These are phyloP conservation scores for Neofusicoccum sp. DNA, from an alignment of 2,329 filamentous ascomycete species.

Conservation along the genomic window DNA sequence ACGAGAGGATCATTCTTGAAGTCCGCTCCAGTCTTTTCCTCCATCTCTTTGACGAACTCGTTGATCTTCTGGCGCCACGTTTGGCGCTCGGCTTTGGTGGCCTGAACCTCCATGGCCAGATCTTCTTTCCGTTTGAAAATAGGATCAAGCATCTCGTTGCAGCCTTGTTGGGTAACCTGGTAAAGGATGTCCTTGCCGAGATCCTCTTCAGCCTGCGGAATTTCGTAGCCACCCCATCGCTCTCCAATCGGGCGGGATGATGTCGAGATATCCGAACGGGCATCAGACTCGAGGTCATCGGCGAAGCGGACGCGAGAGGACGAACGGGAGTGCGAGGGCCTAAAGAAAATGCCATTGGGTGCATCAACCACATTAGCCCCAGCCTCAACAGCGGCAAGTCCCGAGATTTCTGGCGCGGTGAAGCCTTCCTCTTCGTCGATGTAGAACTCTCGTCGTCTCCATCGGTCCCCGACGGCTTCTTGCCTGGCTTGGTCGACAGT, in stretches of 20 bases:
- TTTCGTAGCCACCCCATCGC: constrained; percentile 73
- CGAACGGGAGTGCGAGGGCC: constrained; percentile 56
- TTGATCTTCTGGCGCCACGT: constrained; percentile 16
- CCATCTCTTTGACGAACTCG: constrained; percentile 12
- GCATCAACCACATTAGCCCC: not conserved
- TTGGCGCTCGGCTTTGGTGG: constrained; percentile 31
- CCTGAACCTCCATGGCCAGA: constrained; percentile 64
- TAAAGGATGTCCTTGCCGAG: constrained; percentile 86
- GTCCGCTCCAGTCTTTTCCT: constrained; percentile 25
- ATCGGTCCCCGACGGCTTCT: constrained; percentile 61
- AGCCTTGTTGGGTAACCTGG: constrained; percentile 84
- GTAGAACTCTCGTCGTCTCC: constrained; percentile 76
- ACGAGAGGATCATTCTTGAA: constrained; percentile 18
- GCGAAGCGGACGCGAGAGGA: constrained; percentile 78
- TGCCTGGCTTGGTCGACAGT: not conserved
- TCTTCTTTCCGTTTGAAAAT: constrained; percentile 83
- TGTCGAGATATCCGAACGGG: constrained; percentile 68
- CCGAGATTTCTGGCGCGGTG: not conserved
- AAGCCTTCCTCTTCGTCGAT: constrained; percentile 81
- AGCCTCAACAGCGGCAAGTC: not conserved
- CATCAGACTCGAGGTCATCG: constrained; percentile 69
- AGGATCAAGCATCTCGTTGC: constrained; percentile 86
- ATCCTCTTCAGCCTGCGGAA: constrained; percentile 77
- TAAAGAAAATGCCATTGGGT: not conserved
- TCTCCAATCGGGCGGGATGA: constrained; percentile 67